Conservation (phyloP, 2,329 filamentous ascomycete genomes). For the Coniochaeta hoffmannii region DNA sequence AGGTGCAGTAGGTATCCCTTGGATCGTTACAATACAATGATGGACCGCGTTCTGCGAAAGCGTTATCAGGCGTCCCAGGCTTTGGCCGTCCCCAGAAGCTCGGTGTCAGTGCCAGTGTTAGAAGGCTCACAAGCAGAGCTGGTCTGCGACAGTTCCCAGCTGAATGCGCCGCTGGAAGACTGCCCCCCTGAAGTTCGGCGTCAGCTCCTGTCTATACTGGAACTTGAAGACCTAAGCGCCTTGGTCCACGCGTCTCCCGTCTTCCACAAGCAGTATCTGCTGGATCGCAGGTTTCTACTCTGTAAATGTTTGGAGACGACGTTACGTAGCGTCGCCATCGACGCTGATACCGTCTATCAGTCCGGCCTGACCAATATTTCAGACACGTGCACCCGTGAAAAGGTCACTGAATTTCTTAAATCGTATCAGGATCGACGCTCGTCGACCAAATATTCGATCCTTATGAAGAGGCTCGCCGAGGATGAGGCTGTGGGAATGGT, state of each 20-base stretch:
- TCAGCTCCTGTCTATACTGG: slow-evolving; percentile 13
- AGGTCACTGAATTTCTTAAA: background rate
- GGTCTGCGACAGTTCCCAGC: background rate
- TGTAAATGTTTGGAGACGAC: slow-evolving; percentile 9
- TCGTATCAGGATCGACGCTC: background rate
- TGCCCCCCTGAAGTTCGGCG: slow-evolving; percentile 17
- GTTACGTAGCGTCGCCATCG: slow-evolving; percentile 10
- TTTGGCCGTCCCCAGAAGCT: too few relatives aligned
- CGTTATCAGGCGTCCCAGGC: too few relatives aligned
- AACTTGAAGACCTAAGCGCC: slow-evolving; percentile 11
- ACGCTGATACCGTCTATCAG: slow-evolving; percentile 6
- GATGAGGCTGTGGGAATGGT: background rate
- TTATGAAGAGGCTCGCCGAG: background rate
- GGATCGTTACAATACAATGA: too few relatives aligned
- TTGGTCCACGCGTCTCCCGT: slow-evolving; percentile 18
- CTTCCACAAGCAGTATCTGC: slow-evolving; percentile 17
- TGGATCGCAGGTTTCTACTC: slow-evolving; percentile 15
- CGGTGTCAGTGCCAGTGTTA: too few relatives aligned
- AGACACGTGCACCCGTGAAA: background rate
- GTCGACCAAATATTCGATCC: background rate
- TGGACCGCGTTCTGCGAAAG: too few relatives aligned
- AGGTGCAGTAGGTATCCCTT: too few relatives aligned
- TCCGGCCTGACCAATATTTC: background rate
- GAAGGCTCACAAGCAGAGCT: too few relatives aligned
- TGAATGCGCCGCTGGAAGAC: background rate